Conservation (phyloP, 164 flowering plant genomes). For the Vitis amurensis region DNA sequence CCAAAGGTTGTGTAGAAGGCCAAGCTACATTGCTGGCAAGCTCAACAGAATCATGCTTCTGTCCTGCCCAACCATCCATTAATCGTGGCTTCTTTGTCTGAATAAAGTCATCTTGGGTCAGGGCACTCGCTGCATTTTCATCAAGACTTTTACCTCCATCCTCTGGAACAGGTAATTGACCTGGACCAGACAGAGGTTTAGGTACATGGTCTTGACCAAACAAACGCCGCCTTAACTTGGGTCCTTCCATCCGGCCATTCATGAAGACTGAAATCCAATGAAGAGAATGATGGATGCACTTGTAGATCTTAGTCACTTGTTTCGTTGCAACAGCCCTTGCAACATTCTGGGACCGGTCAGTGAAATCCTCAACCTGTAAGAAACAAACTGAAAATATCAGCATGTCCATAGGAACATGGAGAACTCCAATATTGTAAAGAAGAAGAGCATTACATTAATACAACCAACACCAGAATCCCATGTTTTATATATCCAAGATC, state of each 20-base stretch:
- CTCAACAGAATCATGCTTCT: no score
- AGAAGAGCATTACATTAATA: conserved; percentile 44
- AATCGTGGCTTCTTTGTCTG: neutral
- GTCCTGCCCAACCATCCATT: neutral
- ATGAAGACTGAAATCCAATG: conserved; percentile 28
- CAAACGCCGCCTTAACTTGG: conserved; percentile 24
- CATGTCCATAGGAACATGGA: neutral
- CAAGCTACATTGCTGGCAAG: no score
- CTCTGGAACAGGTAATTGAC: neutral
- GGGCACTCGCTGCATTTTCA: no score
- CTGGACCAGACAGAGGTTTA: no score
- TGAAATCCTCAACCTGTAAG: conserved; percentile 63
- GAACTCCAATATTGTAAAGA: neutral
- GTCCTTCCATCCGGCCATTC: conserved; percentile 29
- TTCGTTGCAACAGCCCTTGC: conserved; percentile 50
- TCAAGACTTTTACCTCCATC: neutral
- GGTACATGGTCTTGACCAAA: conserved; percentile 28
- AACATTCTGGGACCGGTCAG: conserved; percentile 49
- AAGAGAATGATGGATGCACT: conserved; percentile 40
- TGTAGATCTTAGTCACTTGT: conserved; percentile 35
- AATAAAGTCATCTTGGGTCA: neutral
- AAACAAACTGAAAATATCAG: neutral
- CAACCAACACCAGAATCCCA: conserved; percentile 37
- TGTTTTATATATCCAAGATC: conserved; percentile 44
- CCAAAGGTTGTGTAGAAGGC: no score